Evolutionary conservation across 257 asterid genomes (phyloP).

Genomic region (Scutellaria baicalensis): DNA sequence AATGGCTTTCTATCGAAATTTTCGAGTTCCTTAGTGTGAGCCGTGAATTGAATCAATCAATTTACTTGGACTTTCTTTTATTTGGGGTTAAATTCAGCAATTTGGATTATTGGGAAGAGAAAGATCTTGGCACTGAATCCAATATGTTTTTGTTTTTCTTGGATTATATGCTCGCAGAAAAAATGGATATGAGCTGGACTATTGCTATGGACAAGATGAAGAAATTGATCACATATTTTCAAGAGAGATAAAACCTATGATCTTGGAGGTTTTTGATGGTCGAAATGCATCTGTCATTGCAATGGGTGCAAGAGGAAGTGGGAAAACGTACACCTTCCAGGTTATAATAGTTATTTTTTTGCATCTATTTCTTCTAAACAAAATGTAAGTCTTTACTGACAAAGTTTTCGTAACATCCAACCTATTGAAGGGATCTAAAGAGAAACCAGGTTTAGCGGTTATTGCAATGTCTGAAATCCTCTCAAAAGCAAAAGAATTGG

Average conservation of each 20-base stretch:
- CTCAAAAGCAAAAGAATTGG: slow-evolving; percentile 33
- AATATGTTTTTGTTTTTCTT: not conserved
- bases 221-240: slow-evolving; percentile 35
- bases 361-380: not conserved
- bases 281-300: slow-evolving; percentile 64
- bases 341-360: slow-evolving; percentile 21
- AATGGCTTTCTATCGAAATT: not conserved
- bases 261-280: slow-evolving; percentile 45
- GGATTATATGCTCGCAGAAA: slow-evolving; percentile 31
- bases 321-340: slow-evolving; percentile 67
- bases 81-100: not conserved
- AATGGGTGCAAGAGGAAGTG: slow-evolving; percentile 85
- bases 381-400: not conserved
- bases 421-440: slow-evolving; percentile 46
- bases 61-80: not conserved
- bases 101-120: not conserved
- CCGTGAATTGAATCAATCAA: not conserved
- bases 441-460: slow-evolving; percentile 62
- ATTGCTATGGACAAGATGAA: slow-evolving; percentile 54
- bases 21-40: not conserved
- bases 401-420: not conserved
- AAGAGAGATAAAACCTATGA: slow-evolving; percentile 59
- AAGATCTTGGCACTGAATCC: not conserved
- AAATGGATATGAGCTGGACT: slow-evolving; percentile 52
- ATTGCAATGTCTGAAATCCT: slow-evolving; percentile 67